These are phyloP conservation scores for Hebeloma cylindrosporum DNA, from an alignment of 768 basidiomycete species.

Conservation along the genomic window DNA sequence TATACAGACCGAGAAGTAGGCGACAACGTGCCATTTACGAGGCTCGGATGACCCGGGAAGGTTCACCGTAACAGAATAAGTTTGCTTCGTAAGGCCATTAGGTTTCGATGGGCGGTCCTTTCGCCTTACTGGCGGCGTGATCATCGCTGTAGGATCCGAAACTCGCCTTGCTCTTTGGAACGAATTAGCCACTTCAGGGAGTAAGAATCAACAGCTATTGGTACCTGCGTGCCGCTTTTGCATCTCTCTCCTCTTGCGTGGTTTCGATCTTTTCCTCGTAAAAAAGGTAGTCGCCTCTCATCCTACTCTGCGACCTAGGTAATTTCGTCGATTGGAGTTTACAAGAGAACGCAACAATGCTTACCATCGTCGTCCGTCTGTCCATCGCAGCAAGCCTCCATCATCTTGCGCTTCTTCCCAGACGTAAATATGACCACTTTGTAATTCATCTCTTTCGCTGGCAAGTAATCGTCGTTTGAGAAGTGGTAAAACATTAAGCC, in stretches of 20 bases:
- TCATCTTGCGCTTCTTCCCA: slow-evolving; percentile 87
- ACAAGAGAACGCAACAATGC: slow-evolving; percentile 9
- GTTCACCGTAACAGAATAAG: slow-evolving; percentile 75
- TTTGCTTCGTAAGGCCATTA: slow-evolving; percentile 84
- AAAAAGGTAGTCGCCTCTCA: slow-evolving; percentile 81
- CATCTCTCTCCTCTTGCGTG: slow-evolving; percentile 75
- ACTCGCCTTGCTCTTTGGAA: slow-evolving; percentile 52
- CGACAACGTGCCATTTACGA: slow-evolving; percentile 82
- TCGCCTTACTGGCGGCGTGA: slow-evolving; percentile 62
- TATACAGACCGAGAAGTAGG: slow-evolving; percentile 69
- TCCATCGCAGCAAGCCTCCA: slow-evolving; percentile 70
- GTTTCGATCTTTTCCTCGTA: slow-evolving; percentile 84
- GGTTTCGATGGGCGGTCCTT: slow-evolving; percentile 79
- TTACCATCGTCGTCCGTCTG: slow-evolving; percentile 78
- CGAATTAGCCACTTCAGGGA: background rate
- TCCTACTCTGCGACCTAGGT: slow-evolving; percentile 77
- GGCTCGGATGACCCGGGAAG: slow-evolving; percentile 56
- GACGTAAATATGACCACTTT: slow-evolving; percentile 77
- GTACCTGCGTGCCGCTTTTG: slow-evolving; percentile 79
- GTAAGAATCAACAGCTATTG: slow-evolving; percentile 16
- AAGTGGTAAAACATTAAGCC: slow-evolving; percentile 66
- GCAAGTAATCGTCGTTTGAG: slow-evolving; percentile 70
- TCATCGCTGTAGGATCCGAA: slow-evolving; percentile 57
- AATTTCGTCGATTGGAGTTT: background rate
- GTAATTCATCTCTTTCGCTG: slow-evolving; percentile 66